Evolutionary conservation across 202 grass and related monocot species (phyloP), one percentile per base, ranked within the genome.

Genomic region (Zizania palustris): DNA sequence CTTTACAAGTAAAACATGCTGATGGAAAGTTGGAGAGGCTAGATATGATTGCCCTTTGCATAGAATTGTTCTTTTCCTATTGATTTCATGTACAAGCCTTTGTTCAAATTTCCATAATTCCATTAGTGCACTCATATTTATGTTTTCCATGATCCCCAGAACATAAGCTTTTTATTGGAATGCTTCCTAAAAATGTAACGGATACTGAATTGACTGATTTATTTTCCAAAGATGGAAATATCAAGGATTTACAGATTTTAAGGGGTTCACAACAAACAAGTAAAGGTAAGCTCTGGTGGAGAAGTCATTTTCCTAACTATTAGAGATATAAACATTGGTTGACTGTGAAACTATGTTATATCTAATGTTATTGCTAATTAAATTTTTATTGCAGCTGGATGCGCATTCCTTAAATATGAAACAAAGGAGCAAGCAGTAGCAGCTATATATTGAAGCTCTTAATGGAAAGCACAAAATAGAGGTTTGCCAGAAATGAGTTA

Each of bases 1-100:
- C 96, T 72, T 89, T 99, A 75, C 96, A 99, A 89, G 96, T 99
- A 72, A 99, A 99, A 81, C 96, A 99, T 77, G 96, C 96, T 59
- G 96, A 99, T 67, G 96, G 96, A 39, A 92, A 99, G 72, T 83
- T 99, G 75, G 92, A 99, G 89, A 99, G 96, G 87, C 84, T 99
- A 73, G 96, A 92, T 99, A 90, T 70, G 73, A 35, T 74, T 1
- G 0, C 55, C 12, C 44, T 90, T 58, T 68, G 66, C 66, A 48
- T 60, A 37, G 6, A 82, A 61, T 45, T 66, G 45, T 74, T 68
- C 37, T 68, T 41, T 84, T 72, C 9, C 54, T 8, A 34, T 5
- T 18, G 21, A 73, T 67, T 38, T 46, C 73, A 1, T 74, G 54
- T n/a, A n/a, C n/a, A n/a, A n/a, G n/a, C n/a, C n/a, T 33, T 64